Conservation (phyloP, 805 yeast species). For the Yamadazyma nakazawae region DNA sequence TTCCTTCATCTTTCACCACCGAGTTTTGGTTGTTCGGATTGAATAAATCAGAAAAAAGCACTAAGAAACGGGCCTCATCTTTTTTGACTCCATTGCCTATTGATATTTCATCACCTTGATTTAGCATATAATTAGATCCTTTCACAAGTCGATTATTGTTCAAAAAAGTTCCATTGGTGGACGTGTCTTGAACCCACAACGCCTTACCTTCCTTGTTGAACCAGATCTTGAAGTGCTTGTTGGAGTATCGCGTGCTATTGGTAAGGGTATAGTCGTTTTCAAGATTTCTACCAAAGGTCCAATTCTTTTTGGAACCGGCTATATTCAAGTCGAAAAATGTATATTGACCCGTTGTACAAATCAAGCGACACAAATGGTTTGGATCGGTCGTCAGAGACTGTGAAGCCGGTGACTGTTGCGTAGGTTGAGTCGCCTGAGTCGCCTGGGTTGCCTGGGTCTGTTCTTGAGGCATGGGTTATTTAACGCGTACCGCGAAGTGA, state of each 20-base stretch:
- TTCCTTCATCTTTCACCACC: conserved; percentile 48
- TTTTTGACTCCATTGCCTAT: conserved; percentile 82
- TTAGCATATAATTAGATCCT: conserved; percentile 73
- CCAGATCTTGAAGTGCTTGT: conserved; percentile 71
- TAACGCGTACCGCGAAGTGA: conserved; percentile 3
- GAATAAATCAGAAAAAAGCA: conserved; percentile 43
- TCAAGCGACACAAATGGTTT: conserved; percentile 49
- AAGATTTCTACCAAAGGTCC: conserved; percentile 75
- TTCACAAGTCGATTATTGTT: conserved; percentile 72
- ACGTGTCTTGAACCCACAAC: conserved; percentile 64
- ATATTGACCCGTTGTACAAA: conserved; percentile 59
- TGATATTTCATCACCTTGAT: conserved; percentile 90
- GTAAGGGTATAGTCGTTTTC: conserved; percentile 63
- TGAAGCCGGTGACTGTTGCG: conserved; percentile 35
- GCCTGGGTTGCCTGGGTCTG: conserved; percentile 8
- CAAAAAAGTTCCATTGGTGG: conserved; percentile 91
- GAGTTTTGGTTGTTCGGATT: conserved; percentile 30
- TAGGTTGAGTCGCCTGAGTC: conserved; percentile 33
- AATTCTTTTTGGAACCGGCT: conserved; percentile 35
- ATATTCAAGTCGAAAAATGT: conserved; percentile 42
- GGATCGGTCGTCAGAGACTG: conserved; percentile 27
- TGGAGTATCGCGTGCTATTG: conserved; percentile 62
- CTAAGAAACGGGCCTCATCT: conserved; percentile 58
- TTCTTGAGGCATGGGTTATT: neutral
- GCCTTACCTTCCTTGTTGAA: conserved; percentile 54